Conservation (phyloP, 208 protist genomes). For the Trypanosoma congolense region DNA sequence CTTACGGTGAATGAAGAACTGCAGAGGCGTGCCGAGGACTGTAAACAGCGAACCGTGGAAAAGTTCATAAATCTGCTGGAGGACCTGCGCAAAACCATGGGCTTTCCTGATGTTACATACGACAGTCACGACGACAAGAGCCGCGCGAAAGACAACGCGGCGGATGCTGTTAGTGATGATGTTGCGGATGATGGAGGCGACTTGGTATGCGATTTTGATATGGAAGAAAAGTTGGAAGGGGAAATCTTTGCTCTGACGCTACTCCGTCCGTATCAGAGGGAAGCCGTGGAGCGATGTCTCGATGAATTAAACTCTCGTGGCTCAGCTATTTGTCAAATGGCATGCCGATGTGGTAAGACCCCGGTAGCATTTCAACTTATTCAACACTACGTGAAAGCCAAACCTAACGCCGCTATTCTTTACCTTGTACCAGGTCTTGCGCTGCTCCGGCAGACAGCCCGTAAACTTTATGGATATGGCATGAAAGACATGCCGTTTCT, state of each 20-base stretch:
- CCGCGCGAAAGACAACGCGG: no score
- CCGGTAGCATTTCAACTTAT: conserved; percentile 56
- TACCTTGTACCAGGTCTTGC: conserved; percentile 72
- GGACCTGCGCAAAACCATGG: conserved; percentile 15
- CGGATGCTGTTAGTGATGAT: neutral
- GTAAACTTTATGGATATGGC: conserved; percentile 63
- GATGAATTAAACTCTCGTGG: conserved; percentile 30
- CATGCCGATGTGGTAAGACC: conserved; percentile 76
- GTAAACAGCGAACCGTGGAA: conserved; percentile 6
- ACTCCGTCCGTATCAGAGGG: conserved; percentile 64
- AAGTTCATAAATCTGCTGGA: conserved; percentile 17
- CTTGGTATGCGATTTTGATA: conserved; percentile 10
- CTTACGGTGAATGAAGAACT: neutral
- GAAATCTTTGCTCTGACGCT: conserved; percentile 27
- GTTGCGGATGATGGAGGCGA: neutral
- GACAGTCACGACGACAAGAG: neutral
- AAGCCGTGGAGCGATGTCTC: conserved; percentile 43
- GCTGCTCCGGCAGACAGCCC: conserved; percentile 61
- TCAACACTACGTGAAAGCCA: conserved; percentile 32
- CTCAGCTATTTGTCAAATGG: conserved; percentile 71
- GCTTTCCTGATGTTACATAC: neutral
- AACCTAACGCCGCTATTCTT: conserved; percentile 30
- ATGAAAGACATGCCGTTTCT: conserved; percentile 40
- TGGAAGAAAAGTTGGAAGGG: conserved; percentile 7
- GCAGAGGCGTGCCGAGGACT: no score